These are phyloP conservation scores for Dictyostelium intermedium DNA, from an alignment of 78 protist genomes.

Conservation along the genomic window DNA sequence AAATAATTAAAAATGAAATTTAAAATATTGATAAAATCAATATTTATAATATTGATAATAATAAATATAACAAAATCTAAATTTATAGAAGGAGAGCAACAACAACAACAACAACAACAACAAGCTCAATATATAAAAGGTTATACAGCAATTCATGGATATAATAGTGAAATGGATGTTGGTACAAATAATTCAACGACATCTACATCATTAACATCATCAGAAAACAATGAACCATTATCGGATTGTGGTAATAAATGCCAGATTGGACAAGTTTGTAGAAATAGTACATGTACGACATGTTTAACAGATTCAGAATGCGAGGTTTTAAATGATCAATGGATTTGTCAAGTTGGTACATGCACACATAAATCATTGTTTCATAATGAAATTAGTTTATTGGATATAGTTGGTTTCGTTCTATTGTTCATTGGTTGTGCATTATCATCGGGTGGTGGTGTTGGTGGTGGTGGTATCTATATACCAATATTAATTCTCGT, in stretches of 20 bases:
- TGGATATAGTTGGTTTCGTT: constrained; percentile 34
- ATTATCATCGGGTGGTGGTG: constrained; percentile 73
- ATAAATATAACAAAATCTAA: not conserved
- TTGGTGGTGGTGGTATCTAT: constrained; percentile 81
- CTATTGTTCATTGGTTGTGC: constrained; percentile 62
- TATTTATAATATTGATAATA: not conserved
- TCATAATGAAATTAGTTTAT: not conserved
- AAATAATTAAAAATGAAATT: not conserved
- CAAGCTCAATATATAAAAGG: not conserved
- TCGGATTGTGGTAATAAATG: constrained; percentile 14
- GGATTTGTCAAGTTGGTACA: constrained; percentile 1
- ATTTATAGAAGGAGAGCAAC: not conserved
- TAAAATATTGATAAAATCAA: not conserved
- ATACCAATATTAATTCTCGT: constrained; percentile 64
- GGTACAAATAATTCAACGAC: not conserved
- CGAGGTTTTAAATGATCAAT: not conserved
- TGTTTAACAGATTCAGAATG: constrained; percentile 18
- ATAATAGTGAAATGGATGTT: not conserved
- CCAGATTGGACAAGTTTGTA: constrained; percentile 42
- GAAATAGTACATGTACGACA: constrained; percentile 17
- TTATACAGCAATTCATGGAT: not conserved
- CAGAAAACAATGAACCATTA: not conserved
- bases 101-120: not conserved
- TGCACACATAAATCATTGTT: constrained; percentile 57
- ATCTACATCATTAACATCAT: not conserved